Percentiles rank a stretch among this genome's conserved stretches.
Evolutionary conservation across 176 grass and related monocot species (phyloP).

Genomic region (Bromus sterilis): DNA sequence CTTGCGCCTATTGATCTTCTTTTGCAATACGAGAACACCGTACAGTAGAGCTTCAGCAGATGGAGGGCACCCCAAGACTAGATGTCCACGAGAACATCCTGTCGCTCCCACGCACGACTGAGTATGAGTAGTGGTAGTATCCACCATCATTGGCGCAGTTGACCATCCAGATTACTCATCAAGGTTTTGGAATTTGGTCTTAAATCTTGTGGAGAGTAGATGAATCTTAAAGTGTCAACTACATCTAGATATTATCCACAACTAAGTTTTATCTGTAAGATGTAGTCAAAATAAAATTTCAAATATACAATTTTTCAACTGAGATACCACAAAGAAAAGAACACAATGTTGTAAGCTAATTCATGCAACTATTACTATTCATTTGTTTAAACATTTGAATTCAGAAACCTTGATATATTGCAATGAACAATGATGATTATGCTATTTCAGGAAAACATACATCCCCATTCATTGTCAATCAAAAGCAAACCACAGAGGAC

Average conservation of each 20-base stretch:
- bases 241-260: too few relatives aligned
- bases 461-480: too few relatives aligned
- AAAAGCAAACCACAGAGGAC: too few relatives aligned
- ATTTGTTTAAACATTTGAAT: too few relatives aligned
- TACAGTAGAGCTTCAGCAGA: conserved; percentile 69
- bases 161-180: conserved; percentile 92
- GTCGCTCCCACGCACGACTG: conserved; percentile 71
- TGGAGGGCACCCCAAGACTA: conserved; percentile 79
- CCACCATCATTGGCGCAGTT: conserved; percentile 80
- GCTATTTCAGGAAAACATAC: too few relatives aligned
- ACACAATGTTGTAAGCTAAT: background rate
- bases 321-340: background rate
- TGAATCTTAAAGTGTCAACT: too few relatives aligned
- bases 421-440: too few relatives aligned
- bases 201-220: background rate
- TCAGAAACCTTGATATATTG: too few relatives aligned
- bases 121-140: conserved; percentile 91
- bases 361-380: background rate
- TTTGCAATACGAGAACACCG: conserved; percentile 73
- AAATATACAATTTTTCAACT: background rate
- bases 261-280: too few relatives aligned
- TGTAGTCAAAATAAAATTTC: too few relatives aligned
- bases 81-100: conserved; percentile 73
- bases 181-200: conserved; percentile 49
- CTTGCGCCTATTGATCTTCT: conserved; percentile 78